phyloP scores from a whole-genome alignment of 352 stramenopile species.

The Pythium biforme region DNA sequence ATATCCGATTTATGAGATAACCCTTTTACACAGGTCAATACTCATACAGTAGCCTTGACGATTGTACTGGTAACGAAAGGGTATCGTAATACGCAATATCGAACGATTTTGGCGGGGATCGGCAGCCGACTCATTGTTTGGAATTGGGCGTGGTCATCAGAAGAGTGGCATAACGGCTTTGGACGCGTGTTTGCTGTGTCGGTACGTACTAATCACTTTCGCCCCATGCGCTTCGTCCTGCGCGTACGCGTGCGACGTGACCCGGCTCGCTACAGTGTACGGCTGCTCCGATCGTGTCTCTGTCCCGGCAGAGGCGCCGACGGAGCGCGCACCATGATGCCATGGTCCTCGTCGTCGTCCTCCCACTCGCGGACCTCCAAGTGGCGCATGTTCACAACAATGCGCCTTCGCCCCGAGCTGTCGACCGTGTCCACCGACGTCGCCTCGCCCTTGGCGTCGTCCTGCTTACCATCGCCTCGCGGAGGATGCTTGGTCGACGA shows the following conservation, averaged over 20 bases:
- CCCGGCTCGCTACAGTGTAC: no score
- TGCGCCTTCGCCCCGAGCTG: slow-evolving; percentile 1
- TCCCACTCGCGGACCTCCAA: slow-evolving; percentile 12
- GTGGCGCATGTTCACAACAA: slow-evolving; percentile 28
- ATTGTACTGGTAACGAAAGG: no score
- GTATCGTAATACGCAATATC: no score
- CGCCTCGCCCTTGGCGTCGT: background rate
- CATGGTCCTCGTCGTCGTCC: background rate
- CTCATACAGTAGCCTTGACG: no score
- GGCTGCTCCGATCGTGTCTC: slow-evolving; percentile 1
- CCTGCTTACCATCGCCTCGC: background rate
- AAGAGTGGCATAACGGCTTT: no score
- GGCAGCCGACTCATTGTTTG: no score
- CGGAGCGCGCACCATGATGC: background rate
- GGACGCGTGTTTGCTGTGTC: background rate
- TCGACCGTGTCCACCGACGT: background rate
- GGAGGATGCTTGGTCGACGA: background rate
- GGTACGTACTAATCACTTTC: slow-evolving; percentile 13
- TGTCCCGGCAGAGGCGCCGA: background rate
- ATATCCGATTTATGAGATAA: no score
- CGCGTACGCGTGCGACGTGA: no score
- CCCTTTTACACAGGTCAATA: no score
- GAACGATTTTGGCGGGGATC: no score
- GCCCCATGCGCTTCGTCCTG: slow-evolving; percentile 8
- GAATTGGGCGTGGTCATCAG: no score